Evolutionary conservation across 2,329 filamentous ascomycete genomes (phyloP), one percentile per base, ranked within the genome.

Genomic region (Apiospora aurea): DNA sequence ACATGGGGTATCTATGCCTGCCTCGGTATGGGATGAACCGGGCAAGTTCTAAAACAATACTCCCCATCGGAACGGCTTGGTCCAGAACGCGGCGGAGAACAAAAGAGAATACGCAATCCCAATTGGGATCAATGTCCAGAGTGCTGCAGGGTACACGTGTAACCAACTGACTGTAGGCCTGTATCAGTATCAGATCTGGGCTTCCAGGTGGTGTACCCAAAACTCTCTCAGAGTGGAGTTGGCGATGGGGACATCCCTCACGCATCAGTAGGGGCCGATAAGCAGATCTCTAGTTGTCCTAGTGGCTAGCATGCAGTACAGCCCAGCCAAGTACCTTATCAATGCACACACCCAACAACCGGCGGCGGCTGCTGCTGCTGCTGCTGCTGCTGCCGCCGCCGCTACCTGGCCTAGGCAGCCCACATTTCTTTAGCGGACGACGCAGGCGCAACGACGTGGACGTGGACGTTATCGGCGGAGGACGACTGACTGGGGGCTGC

Each of bases 121-220:
- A 34, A 64, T 64, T 41, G 57, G 34, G 57, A 41, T 38, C 29
- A n/a, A 41, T 41, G 10, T n/a, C 34, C 21, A 41, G 18, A 41
- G 18, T 41, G 57, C 21, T 49, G 34, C 53, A 64, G 57, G 57
- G 57, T 64, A 64, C 57, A 64, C 57, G 57, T 64, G 57, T 64
- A 41, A 64, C 57, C 57, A 64, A 64, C 57, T 64, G 34, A 41
- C 34, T 41, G 29, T 64, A 64, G n/a, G 57, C 41, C 41, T n/a
- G 34, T 64, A 13, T 11, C 57, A 21, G 34, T 41, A 64, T 61
- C 53, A 57, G 51, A 57, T 57, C 51, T 34, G 51, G 51, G 26
- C 26, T 57, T 14, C 26, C 16, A 57, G 16, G 26, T 57, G 51
- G 53, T 38, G 51, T 57, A 57, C 29, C 51, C 26, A 57, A 57